phyloP scores from a whole-genome alignment of 2,329 filamentous ascomycete genomes.

The Colletotrichum sp. region DNA sequence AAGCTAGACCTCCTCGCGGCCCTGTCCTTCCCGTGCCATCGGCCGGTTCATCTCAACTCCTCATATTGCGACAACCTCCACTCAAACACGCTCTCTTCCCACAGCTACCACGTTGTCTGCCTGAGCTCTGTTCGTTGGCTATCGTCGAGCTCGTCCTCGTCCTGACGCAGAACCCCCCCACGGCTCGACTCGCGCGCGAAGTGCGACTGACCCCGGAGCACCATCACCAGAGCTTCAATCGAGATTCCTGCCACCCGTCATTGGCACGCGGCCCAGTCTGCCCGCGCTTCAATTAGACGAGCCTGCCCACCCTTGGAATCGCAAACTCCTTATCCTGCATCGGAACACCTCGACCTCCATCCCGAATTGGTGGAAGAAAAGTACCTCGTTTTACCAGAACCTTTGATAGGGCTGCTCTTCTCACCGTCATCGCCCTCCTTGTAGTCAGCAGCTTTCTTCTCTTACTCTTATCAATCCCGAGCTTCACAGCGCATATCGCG shows the following conservation, averaged over 20 bases:
- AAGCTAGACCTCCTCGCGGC: slow-evolving; percentile 1
- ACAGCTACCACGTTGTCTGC: background rate
- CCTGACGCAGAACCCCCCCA: background rate
- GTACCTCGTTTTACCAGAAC: background rate
- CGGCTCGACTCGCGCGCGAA: slow-evolving; percentile 1
- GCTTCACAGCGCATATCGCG: background rate
- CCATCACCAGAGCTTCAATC: slow-evolving; percentile 17
- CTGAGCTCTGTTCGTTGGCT: background rate
- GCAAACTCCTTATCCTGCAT: slow-evolving; percentile 4
- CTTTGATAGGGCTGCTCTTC: background rate
- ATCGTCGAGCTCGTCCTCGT: background rate
- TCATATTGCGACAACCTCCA: slow-evolving; percentile 17
- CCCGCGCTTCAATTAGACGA: slow-evolving; percentile 12
- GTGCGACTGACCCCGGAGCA: background rate
- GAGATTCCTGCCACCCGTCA: slow-evolving; percentile 6
- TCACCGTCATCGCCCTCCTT: background rate
- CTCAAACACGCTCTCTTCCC: background rate
- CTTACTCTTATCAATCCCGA: slow-evolving; percentile 10
- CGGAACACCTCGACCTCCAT: background rate
- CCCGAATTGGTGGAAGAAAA: slow-evolving; percentile 22
- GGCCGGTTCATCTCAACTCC: slow-evolving; percentile 20
- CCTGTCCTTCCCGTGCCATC: slow-evolving; percentile 18
- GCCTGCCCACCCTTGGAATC: background rate
- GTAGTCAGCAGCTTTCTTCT: background rate
- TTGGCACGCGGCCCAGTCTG: slow-evolving; percentile 6